Evolutionary conservation across 345 rosid genomes (phyloP), one percentile per base, ranked within the genome.

Genomic region (Salix udensis): DNA sequence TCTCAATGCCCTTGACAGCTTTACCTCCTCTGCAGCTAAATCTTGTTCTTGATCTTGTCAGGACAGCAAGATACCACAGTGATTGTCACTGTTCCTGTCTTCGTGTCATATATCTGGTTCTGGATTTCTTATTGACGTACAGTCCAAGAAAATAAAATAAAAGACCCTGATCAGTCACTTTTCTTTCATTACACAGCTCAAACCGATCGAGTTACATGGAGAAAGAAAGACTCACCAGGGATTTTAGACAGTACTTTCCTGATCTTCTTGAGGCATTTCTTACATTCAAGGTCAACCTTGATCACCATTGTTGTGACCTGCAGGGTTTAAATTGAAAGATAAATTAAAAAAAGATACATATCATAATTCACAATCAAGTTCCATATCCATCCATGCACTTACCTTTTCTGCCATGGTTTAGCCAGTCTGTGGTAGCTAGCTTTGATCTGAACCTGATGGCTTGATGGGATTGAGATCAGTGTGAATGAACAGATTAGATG

Each of bases 21-120:
- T 85, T 87, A 15, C 88, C 90, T 1, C 90, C 94, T 69, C 84
- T 86, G 79, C 84, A 80, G 65, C 86, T 81, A 14, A 14, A 91
- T 75, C 79, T 91, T 90, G 74, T 86, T 82, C 79, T 79, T 85
- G 21, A 94, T 84, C 83, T 77, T 88, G 67, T 92, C 97, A 8
- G 98, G 98, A 72, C 86, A 83, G 78, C 98, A 92, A 73, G 96
- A 89, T 23, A 88, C 88, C 34, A 95, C 97, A 8, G 84, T 95
- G 82, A 95, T 85, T 55, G 68, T 78, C 78, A 81, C 97, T 4
- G 74, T 84, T 79, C 91, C 89, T 5, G 81, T 36, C 86, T 95
- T 93, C 76, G 88, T 94, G 72, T 95, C 89, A 53, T 82, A 93
- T 5, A 80, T 4, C 82, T 88, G 93, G 84, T 82, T 88, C 79